Evolutionary conservation across 129 eudicot genomes (phyloP).

Genomic region (Rutidosis leptorrhynchoides): DNA sequence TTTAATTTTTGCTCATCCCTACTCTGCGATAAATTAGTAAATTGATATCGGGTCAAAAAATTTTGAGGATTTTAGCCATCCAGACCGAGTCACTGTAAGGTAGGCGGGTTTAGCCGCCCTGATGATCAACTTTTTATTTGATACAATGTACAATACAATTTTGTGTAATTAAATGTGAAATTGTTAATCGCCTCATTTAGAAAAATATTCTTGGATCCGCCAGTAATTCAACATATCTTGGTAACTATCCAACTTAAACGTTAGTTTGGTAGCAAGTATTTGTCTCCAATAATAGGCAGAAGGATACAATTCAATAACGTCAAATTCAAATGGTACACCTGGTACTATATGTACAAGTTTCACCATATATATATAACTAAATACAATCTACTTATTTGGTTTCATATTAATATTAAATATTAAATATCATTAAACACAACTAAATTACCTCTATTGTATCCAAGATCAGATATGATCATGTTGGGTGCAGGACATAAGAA

Average conservation of each 20-base stretch:
- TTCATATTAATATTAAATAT: too few relatives aligned
- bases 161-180: too few relatives aligned
- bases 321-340: constrained; percentile 36
- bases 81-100: too few relatives aligned
- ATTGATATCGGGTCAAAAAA: not conserved
- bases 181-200: too few relatives aligned
- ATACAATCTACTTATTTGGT: not conserved
- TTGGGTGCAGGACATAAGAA: constrained; percentile 5
- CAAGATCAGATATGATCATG: not conserved
- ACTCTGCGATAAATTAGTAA: not conserved
- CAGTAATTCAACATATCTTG: not conserved
- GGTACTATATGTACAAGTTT: constrained; percentile 8
- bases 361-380: constrained; percentile 1
- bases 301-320: constrained; percentile 23
- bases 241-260: not conserved
- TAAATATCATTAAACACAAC: not conserved
- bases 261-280: not conserved
- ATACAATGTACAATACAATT: too few relatives aligned
- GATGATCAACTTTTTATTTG: too few relatives aligned
- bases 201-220: too few relatives aligned
- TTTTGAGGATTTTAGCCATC: not conserved
- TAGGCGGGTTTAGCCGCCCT: too few relatives aligned
- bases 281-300: not conserved
- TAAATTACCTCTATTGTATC: not conserved
- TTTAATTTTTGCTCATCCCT: too few relatives aligned